phyloP scores from a whole-genome alignment of 345 rosid species.

The Gossypium mustelinum region DNA sequence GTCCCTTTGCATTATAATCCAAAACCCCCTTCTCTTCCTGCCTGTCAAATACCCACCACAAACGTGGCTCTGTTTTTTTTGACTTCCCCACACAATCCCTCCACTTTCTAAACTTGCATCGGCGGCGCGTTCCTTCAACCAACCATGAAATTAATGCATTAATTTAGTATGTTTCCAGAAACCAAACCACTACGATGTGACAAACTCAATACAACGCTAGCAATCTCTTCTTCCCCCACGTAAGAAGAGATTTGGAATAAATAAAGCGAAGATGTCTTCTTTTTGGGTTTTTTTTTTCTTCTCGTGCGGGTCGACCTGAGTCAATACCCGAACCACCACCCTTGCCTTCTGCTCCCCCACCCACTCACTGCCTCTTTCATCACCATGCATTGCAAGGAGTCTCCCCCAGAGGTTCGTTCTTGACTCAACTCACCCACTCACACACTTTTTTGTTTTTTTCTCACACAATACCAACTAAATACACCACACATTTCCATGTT shows the following conservation, averaged over 20 bases:
- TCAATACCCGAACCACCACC: conserved; percentile 99
- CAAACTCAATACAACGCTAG: not conserved
- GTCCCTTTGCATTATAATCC: not conserved
- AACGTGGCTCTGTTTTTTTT: conserved; percentile 13
- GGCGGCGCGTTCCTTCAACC: not conserved
- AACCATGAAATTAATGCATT: not conserved
- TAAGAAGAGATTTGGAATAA: too few species aligned
- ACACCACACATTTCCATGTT: conserved; percentile 8
- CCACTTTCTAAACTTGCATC: not conserved
- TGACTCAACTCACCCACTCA: conserved; percentile 58
- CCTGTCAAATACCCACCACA: not conserved
- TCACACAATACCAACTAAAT: not conserved
- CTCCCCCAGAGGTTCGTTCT: conserved; percentile 97
- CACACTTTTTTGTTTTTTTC: not conserved
- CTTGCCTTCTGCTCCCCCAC: conserved; percentile 38
- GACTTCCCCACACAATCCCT: not conserved
- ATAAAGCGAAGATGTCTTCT: too few species aligned
- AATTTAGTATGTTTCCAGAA: not conserved
- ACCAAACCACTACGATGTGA: not conserved
- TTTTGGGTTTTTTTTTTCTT: not conserved
- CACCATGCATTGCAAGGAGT: conserved; percentile 63
- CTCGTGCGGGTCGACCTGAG: conserved; percentile 62
- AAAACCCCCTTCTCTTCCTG: not conserved
- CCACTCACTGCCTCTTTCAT: conserved; percentile 17
- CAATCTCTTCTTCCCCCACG: too few species aligned